Evolutionary conservation across 148 eudicot species (phyloP).

Genomic region (Simmondsia chinensis): DNA sequence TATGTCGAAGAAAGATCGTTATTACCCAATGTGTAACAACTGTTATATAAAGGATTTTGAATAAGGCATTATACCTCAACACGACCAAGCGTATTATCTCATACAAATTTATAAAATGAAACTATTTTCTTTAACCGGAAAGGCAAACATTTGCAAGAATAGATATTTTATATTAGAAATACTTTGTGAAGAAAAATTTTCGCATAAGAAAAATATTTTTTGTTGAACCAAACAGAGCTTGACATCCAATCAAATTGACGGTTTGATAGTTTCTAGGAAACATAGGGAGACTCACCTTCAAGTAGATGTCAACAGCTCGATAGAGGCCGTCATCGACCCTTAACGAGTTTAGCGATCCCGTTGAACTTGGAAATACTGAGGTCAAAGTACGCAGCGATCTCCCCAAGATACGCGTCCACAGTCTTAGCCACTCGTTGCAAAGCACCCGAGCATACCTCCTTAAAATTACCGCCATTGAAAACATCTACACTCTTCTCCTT

Average conservation of each 20-base stretch:
- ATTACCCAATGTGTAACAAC: too few species aligned
- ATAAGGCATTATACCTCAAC: too few species aligned
- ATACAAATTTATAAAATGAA: too few species aligned
- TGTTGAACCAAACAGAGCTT: too few species aligned
- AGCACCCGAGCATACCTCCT: slow-evolving; percentile 52
- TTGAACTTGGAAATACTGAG: slow-evolving; percentile 86
- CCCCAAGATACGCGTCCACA: slow-evolving; percentile 75
- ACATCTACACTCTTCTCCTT: slow-evolving; percentile 86
- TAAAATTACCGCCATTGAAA: slow-evolving; percentile 69
- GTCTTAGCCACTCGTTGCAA: slow-evolving; percentile 73
- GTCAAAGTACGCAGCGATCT: slow-evolving; percentile 56
- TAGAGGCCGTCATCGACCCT: slow-evolving; percentile 82
- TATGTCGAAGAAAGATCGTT: too few species aligned
- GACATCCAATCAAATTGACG: neutral
- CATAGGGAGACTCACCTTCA: slow-evolving; percentile 48
- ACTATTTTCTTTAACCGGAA: too few species aligned
- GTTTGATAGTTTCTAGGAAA: neutral
- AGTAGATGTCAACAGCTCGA: slow-evolving; percentile 81
- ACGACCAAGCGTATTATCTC: too few species aligned
- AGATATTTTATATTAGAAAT: too few species aligned
- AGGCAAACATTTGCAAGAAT: too few species aligned
- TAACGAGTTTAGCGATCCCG: slow-evolving; percentile 76
- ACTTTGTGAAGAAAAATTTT: too few species aligned
- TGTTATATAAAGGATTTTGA: too few species aligned
- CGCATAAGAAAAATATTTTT: too few species aligned